Evolutionary conservation across 768 basidiomycete genomes (phyloP).

Genomic region (Xerocomus brunneocitrinus): DNA sequence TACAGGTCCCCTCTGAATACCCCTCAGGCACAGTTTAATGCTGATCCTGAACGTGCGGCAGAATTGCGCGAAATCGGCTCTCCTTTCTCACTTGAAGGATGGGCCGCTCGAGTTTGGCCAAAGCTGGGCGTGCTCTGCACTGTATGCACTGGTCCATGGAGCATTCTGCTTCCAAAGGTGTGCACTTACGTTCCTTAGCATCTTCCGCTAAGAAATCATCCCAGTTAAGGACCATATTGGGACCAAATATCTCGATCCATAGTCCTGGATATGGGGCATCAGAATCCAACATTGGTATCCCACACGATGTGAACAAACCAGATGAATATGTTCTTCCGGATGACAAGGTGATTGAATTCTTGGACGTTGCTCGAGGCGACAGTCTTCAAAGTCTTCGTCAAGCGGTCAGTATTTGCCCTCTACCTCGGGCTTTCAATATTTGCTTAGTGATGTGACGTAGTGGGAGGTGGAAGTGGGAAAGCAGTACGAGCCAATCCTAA

Average conservation of each 20-base stretch:
- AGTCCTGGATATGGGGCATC: constrained; percentile 9
- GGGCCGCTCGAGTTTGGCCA: too few relatives aligned
- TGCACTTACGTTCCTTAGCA: too few relatives aligned
- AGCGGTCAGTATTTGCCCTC: constrained; percentile 7
- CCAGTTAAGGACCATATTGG: constrained; percentile 14
- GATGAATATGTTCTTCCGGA: constrained; percentile 8
- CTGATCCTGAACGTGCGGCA: too few relatives aligned
- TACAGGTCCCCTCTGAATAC: too few relatives aligned
- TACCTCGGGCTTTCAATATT: not conserved
- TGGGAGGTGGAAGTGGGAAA: constrained; percentile 16
- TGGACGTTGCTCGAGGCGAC: constrained; percentile 11
- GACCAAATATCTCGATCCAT: constrained; percentile 1
- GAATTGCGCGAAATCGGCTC: too few relatives aligned
- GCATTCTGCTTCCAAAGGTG: too few relatives aligned
- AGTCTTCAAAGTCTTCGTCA: constrained; percentile 13
- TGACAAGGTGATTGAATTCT: constrained; percentile 11
- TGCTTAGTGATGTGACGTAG: constrained; percentile 1
- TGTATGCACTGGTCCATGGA: too few relatives aligned
- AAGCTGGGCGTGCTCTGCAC: too few relatives aligned
- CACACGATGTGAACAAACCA: not conserved
- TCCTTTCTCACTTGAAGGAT: too few relatives aligned
- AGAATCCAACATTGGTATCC: constrained; percentile 2
- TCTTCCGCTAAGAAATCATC: too few relatives aligned
- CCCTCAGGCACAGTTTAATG: too few relatives aligned
- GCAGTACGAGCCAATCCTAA: constrained; percentile 18